Conservation (phyloP, 805 yeast genomes). For the Saturnispora sanitii region DNA sequence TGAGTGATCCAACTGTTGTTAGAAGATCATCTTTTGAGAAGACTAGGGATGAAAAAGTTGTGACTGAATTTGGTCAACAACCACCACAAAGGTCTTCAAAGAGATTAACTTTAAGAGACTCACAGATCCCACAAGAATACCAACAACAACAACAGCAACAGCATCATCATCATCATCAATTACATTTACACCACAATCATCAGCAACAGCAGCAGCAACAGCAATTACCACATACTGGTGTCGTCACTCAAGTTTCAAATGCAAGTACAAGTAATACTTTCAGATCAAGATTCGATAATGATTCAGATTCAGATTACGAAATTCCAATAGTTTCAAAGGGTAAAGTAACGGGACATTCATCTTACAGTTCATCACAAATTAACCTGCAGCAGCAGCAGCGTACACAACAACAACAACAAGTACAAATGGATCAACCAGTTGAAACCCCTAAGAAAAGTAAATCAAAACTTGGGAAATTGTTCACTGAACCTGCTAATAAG, state of each 20-base stretch:
- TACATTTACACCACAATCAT: no score
- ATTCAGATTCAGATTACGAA: conserved; percentile 53
- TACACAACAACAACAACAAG: neutral
- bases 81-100: conserved; percentile 8
- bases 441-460: neutral
- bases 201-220: conserved; percentile 19
- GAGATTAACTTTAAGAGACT: conserved; percentile 21
- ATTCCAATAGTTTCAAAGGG: conserved; percentile 14
- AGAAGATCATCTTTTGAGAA: conserved; percentile 52
- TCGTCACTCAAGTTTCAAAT: neutral
- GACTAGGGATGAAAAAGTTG: conserved; percentile 12
- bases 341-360: neutral
- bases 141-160: conserved; percentile 22
- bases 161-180: conserved; percentile 28
- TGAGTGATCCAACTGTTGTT: conserved; percentile 7
- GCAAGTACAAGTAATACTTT: conserved; percentile 19
- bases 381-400: neutral
- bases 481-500: conserved; percentile 12
- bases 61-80: neutral
- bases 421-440: neutral
- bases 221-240: neutral
- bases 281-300: conserved; percentile 43
- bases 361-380: neutral
- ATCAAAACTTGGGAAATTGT: conserved; percentile 13
- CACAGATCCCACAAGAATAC: conserved; percentile 3